Conservation (phyloP, 192 early-diverging fungal species). For the Thamnidium elegans region DNA sequence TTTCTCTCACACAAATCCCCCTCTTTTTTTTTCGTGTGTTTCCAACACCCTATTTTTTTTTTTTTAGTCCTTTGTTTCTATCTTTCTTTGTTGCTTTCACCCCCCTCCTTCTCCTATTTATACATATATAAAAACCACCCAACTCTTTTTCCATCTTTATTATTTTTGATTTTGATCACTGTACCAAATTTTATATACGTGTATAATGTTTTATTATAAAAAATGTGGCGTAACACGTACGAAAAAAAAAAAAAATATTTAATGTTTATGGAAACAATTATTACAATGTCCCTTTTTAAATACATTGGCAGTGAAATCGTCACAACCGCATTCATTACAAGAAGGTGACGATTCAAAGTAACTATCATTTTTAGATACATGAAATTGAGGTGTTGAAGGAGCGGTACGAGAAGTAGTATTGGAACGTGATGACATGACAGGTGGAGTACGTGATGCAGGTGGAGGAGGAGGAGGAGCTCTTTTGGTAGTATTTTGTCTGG, state of each 20-base stretch:
- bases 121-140: too few relatives aligned
- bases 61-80: too few relatives aligned
- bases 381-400: constrained; percentile 4
- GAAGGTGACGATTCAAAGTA: constrained; percentile 1
- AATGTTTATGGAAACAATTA: constrained; percentile 27
- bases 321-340: constrained; percentile 18
- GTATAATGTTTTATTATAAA: too few relatives aligned
- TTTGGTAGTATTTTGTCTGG: background rate
- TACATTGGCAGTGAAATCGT: constrained; percentile 18
- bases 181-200: too few relatives aligned
- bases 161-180: too few relatives aligned
- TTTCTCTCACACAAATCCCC: background rate
- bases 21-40: background rate
- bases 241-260: too few relatives aligned
- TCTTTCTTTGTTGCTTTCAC: too few relatives aligned
- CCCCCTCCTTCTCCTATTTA: too few relatives aligned
- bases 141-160: too few relatives aligned
- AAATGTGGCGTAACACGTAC: too few relatives aligned
- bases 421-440: background rate
- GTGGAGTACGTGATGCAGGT: constrained; percentile 10
- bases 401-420: background rate
- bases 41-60: too few relatives aligned
- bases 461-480: constrained; percentile 21
- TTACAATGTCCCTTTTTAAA: constrained; percentile 22
- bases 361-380: background rate